Evolutionary conservation across 805 yeast species (phyloP).

Genomic region (Wickerhamiella domercqiae): DNA sequence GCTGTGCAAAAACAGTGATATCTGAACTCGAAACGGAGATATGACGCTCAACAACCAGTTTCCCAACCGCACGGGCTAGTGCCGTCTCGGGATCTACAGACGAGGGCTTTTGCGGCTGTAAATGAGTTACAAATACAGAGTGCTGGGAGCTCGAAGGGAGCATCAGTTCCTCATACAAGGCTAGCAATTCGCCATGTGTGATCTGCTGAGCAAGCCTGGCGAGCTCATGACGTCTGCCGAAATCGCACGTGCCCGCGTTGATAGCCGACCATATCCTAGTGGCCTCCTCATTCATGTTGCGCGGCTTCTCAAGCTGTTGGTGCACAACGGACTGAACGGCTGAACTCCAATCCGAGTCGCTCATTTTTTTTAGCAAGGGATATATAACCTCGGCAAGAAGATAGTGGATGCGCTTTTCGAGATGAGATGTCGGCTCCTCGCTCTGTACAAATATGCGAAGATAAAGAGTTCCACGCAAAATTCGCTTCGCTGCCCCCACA

Average conservation of each 20-base stretch:
- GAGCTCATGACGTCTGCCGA: slow-evolving; percentile 39
- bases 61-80: slow-evolving; percentile 17
- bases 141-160: slow-evolving; percentile 24
- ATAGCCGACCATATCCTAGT: slow-evolving; percentile 50
- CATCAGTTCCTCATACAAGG: slow-evolving; percentile 37
- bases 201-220: slow-evolving; percentile 41
- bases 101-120: slow-evolving; percentile 36
- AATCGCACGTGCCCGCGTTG: slow-evolving; percentile 66
- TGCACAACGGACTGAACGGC: slow-evolving; percentile 55
- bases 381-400: slow-evolving; percentile 37
- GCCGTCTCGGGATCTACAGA: slow-evolving; percentile 11
- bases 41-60: slow-evolving; percentile 19
- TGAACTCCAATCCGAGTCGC: slow-evolving; percentile 48
- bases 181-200: slow-evolving; percentile 40
- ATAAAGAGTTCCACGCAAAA: slow-evolving; percentile 58
- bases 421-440: slow-evolving; percentile 57
- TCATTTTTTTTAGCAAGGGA: slow-evolving; percentile 33
- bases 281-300: slow-evolving; percentile 68
- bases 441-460: slow-evolving; percentile 67
- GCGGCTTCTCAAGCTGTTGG: slow-evolving; percentile 52
- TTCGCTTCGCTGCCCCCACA: slow-evolving; percentile 63
- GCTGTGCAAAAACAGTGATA: slow-evolving; percentile 6
- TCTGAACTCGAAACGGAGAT: slow-evolving; percentile 14
- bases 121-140: slow-evolving; percentile 41
- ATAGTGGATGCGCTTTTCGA: slow-evolving; percentile 60